These are phyloP conservation scores for Circinella umbellata DNA, from an alignment of 371 early-diverging fungal genomes.

Conservation along the genomic window DNA sequence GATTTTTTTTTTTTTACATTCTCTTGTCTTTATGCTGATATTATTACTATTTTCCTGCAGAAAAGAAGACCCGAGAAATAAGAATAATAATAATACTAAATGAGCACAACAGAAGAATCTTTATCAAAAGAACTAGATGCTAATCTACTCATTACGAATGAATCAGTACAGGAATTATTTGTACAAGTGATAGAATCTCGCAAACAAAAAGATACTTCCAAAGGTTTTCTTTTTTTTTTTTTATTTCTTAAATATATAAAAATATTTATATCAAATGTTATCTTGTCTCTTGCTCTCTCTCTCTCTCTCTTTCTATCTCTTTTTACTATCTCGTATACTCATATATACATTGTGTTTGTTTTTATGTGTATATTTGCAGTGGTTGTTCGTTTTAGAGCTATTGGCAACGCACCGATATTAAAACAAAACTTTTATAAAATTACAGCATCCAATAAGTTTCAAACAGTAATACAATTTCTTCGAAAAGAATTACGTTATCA, in stretches of 20 bases:
- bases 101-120: neutral
- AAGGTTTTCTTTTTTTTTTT: constrained; percentile 32
- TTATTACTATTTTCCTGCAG: no score
- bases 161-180: constrained; percentile 9
- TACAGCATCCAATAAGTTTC: constrained; percentile 80
- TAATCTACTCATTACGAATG: neutral
- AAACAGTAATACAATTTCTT: constrained; percentile 83
- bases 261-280: neutral
- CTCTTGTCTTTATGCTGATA: no score
- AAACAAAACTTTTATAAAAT: constrained; percentile 88
- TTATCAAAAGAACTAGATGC: neutral
- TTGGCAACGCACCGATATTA: constrained; percentile 92
- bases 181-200: constrained; percentile 40
- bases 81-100: no score
- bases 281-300: no score
- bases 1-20: neutral
- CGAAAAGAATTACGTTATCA: constrained; percentile 82
- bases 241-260: neutral
- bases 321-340: neutral
- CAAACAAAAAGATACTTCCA: constrained; percentile 50
- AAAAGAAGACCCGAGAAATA: no score
- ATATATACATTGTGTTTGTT: neutral
- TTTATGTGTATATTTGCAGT: constrained; percentile 49
- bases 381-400: constrained; percentile 83
- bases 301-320: no score